Evolutionary conservation across 2,329 filamentous ascomycete genomes (phyloP).

Genomic region (Thermoascus crustaceus): DNA sequence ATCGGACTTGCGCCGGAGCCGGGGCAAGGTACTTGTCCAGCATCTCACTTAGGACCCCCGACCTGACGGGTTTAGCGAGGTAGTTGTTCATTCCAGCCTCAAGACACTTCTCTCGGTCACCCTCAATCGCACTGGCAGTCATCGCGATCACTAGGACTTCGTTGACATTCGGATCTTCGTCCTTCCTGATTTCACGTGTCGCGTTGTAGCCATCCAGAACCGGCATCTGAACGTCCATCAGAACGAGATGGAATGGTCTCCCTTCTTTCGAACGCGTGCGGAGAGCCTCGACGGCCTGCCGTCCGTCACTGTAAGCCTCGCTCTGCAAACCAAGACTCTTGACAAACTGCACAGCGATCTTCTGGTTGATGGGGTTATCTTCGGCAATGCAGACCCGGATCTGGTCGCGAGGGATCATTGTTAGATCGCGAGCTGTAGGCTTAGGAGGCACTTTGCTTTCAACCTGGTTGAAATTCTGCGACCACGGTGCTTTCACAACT

Average conservation of each 20-base stretch:
- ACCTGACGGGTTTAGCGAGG: slow-evolving; percentile 87
- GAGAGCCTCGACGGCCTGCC: slow-evolving; percentile 81
- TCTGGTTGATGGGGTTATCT: slow-evolving; percentile 90
- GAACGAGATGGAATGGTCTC: slow-evolving; percentile 74
- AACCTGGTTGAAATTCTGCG: slow-evolving; percentile 36
- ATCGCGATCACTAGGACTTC: slow-evolving; percentile 91
- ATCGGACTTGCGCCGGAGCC: slow-evolving; percentile 29
- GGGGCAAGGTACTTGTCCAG: slow-evolving; percentile 59
- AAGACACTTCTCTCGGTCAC: slow-evolving; percentile 90
- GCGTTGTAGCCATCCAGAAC: slow-evolving; percentile 88
- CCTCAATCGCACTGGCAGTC: slow-evolving; percentile 91
- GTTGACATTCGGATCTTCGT: slow-evolving; percentile 66
- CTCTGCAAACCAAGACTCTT: slow-evolving; percentile 77
- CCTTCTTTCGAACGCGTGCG: slow-evolving; percentile 62
- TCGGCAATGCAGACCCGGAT: slow-evolving; percentile 88
- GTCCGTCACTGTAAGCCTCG: slow-evolving; percentile 82
- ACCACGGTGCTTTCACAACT: slow-evolving; percentile 50
- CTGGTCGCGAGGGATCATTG: slow-evolving; percentile 64
- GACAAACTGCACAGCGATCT: slow-evolving; percentile 87
- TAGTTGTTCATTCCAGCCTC: slow-evolving; percentile 98
- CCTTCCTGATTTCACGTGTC: slow-evolving; percentile 71
- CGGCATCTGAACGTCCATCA: slow-evolving; percentile 98
- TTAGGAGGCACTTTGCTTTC: slow-evolving; percentile 35
- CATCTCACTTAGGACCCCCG: slow-evolving; percentile 77
- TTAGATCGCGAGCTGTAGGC: slow-evolving; percentile 55